Evolutionary conservation across 2,329 filamentous ascomycete genomes (phyloP), one percentile per base, ranked within the genome.

Genomic region (Mycocentrospora acerina): DNA sequence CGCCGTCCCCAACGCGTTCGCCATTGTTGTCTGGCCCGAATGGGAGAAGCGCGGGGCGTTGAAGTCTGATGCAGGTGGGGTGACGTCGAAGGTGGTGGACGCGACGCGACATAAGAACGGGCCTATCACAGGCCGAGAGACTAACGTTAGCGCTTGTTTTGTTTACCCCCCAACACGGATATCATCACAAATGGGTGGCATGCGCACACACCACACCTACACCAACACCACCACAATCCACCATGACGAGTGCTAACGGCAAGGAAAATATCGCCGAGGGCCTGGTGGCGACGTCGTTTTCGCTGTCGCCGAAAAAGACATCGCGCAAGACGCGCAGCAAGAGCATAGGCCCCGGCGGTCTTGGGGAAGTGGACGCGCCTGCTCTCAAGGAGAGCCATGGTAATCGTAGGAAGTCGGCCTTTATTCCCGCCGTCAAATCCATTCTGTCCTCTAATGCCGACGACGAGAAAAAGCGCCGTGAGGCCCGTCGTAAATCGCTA

Each of bases 341-440:
- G 75, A 97, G 91, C 70, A 84, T 98, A 53, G 93, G 93, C 2
- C 91, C 93, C 12, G 93, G 91, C 34, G 90, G 90, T 17, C 71
- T 97, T 29, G 90, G 94, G 34, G 89, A 94, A 72, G 71, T 95
- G 30, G 90, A 95, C 30, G 90, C 94, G 73, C 84, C 85, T 24
- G 57, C 60, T 40, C 76, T 94, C 38, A 90, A 86, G 66, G 79
- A 85, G 59, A 80, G 79, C 29, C 80, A 76, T 59, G 88, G 87
- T 24, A 94, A 95, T 65, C 77, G 87, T 56, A 81, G 87, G 67
- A 86, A 89, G 62, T 75, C 73, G 34, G 69, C 72, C 17, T 73
- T 75, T 43, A 62, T 72, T 14, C 70, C 73, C 6, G 68, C 71
- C 12, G 73, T 82, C 42, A 82, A 69, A 53, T 69, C 67, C 2